Evolutionary conservation across 2,329 filamentous ascomycete species (phyloP).

Genomic region (Cucurbitaria berberidis): DNA sequence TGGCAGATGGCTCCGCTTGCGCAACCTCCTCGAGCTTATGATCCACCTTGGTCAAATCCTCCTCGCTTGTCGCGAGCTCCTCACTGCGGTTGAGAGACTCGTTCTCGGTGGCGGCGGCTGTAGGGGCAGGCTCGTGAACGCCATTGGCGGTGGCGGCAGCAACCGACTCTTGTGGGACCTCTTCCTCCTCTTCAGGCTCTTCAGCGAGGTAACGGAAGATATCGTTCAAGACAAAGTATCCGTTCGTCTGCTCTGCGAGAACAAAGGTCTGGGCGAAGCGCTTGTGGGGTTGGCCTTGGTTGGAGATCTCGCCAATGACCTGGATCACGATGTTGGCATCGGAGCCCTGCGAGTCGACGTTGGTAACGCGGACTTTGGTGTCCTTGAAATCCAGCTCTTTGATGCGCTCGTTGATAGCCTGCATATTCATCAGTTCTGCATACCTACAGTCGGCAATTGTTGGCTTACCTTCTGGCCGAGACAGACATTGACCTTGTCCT

Average conservation of each 20-base stretch:
- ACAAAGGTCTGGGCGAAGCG: constrained; percentile 99
- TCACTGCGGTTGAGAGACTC: constrained; percentile 41
- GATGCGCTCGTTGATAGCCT: constrained; percentile 95
- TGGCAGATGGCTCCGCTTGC: constrained; percentile 40
- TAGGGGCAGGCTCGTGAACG: constrained; percentile 50
- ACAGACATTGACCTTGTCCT: constrained; percentile 83
- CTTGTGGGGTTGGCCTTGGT: constrained; percentile 87
- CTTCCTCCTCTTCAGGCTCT: constrained; percentile 72
- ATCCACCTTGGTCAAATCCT: constrained; percentile 62
- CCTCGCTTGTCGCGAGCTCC: constrained; percentile 52
- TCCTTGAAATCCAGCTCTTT: constrained; percentile 92
- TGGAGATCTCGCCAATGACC: constrained; percentile 97
- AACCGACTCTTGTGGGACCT: constrained; percentile 48
- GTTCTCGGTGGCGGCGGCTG: constrained; percentile 39
- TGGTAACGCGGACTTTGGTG: constrained; percentile 97
- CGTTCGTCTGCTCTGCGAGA: constrained; percentile 91
- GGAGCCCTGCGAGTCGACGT: constrained; percentile 95
- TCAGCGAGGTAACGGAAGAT: constrained; percentile 94
- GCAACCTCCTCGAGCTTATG: constrained; percentile 74
- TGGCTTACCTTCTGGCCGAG: constrained; percentile 80
- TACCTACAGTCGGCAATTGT: constrained; percentile 17
- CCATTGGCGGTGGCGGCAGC: constrained; percentile 44
- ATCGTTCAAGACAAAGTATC: constrained; percentile 98
- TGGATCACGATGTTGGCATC: constrained; percentile 95
- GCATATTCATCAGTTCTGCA: constrained; percentile 1